Evolutionary conservation across 78 protist genomes (phyloP).

Genomic region (Protostelium mycophagum): DNA sequence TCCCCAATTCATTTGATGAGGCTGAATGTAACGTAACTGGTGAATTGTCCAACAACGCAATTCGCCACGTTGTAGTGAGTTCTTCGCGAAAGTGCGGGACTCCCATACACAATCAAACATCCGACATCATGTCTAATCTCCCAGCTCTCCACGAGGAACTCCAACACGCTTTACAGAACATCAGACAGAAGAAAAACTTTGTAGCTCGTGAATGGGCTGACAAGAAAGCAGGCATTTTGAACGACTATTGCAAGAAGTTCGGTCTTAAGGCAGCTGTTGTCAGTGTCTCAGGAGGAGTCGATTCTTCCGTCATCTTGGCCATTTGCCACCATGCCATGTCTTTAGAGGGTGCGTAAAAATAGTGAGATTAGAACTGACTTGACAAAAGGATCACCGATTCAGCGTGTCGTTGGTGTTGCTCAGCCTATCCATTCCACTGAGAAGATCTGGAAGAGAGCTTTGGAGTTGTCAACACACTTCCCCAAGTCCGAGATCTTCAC

Average conservation of each 20-base stretch:
- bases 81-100: too few species aligned
- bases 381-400: slow-evolving; percentile 49
- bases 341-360: background rate
- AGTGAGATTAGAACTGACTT: slow-evolving; percentile 6
- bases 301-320: slow-evolving; percentile 59
- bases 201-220: slow-evolving; percentile 43
- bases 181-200: slow-evolving; percentile 23
- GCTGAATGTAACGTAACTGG: too few species aligned
- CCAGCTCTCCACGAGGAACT: background rate
- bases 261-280: slow-evolving; percentile 40
- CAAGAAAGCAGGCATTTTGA: slow-evolving; percentile 39
- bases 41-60: too few species aligned
- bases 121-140: too few species aligned
- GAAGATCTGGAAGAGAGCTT: slow-evolving; percentile 43
- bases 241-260: slow-evolving; percentile 43
- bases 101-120: too few species aligned
- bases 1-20: too few species aligned
- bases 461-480: slow-evolving; percentile 3
- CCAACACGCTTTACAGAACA: background rate
- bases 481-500: slow-evolving; percentile 24
- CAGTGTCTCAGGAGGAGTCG: slow-evolving; percentile 72
- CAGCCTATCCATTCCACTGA: slow-evolving; percentile 73
- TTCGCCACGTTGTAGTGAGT: too few species aligned
- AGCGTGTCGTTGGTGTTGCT: slow-evolving; percentile 40
- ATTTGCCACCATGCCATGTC: slow-evolving; percentile 8